phyloP scores from a whole-genome alignment of 495 filamentous ascomycete species.

The Penicillium diatomitis region DNA sequence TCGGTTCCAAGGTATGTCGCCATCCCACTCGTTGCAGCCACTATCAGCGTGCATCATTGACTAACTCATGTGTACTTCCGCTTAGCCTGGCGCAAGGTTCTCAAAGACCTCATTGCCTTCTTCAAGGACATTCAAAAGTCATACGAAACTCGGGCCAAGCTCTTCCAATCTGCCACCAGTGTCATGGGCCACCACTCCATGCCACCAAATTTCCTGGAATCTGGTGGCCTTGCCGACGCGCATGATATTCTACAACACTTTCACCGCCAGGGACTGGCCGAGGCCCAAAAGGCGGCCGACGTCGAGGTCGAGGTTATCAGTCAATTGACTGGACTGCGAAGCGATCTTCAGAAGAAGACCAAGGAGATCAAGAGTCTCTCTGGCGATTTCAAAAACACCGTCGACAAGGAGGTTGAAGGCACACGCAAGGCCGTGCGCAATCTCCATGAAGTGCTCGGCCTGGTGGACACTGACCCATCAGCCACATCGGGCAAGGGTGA shows the following conservation, averaged over 20 bases:
- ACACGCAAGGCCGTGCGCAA: constrained; percentile 60
- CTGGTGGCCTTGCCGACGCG: constrained; percentile 79
- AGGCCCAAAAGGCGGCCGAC: constrained; percentile 81
- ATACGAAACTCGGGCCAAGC: constrained; percentile 80
- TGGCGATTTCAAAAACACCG: constrained; percentile 84
- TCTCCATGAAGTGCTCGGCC: constrained; percentile 69
- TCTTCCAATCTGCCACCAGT: constrained; percentile 72
- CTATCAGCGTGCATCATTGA: background rate
- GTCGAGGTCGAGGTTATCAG: constrained; percentile 87
- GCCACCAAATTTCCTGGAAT: constrained; percentile 61
- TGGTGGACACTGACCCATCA: constrained; percentile 66
- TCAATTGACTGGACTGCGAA: constrained; percentile 74
- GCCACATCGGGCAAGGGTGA: constrained; percentile 76
- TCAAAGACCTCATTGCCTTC: constrained; percentile 91
- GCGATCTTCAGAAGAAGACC: constrained; percentile 87
- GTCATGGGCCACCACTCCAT: constrained; percentile 70
- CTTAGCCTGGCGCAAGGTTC: constrained; percentile 84
- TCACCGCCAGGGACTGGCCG: constrained; percentile 70
- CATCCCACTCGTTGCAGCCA: background rate
- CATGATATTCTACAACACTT: constrained; percentile 70
- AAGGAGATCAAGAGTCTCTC: constrained; percentile 93
- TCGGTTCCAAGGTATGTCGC: constrained; percentile 71
- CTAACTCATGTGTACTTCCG: constrained; percentile 4
- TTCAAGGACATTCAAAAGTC: constrained; percentile 88
- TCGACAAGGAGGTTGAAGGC: constrained; percentile 47